Percentiles rank a stretch among this genome's conserved stretches.
These are phyloP conservation scores for Isabelozyma heimii DNA, from an alignment of 805 yeast species.

Conservation along the genomic window DNA sequence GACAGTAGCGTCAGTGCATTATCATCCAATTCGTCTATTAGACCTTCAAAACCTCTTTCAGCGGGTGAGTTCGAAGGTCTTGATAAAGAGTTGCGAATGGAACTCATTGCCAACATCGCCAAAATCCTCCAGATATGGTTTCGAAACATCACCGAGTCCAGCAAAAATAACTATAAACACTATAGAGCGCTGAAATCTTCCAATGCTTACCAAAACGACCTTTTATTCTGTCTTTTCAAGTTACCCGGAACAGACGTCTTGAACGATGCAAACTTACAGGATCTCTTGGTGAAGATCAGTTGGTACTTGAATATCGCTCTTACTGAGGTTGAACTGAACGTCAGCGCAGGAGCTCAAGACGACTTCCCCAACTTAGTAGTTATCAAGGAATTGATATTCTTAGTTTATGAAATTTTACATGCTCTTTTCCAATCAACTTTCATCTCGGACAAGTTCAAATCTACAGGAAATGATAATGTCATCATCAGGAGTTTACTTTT, in stretches of 20 bases:
- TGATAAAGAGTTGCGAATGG: conserved; percentile 18
- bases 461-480: conserved; percentile 11
- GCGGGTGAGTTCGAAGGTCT: conserved; percentile 11
- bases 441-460: conserved; percentile 7
- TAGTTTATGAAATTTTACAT: conserved; percentile 23
- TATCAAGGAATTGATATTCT: conserved; percentile 23
- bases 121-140: conserved; percentile 21
- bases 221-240: conserved; percentile 14
- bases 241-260: conserved; percentile 14
- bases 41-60: neutral
- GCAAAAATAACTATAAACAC: neutral
- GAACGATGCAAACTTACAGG: conserved; percentile 9
- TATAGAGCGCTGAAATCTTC: neutral
- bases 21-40: neutral
- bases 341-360: neutral
- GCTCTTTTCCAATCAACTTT: conserved; percentile 14
- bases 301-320: conserved; percentile 13
- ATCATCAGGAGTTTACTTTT: conserved; percentile 19
- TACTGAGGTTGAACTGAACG: conserved; percentile 6
- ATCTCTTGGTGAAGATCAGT: conserved; percentile 14
- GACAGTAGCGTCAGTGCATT: conserved; percentile 1
- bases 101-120: conserved; percentile 21
- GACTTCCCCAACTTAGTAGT: conserved; percentile 11
- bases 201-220: conserved; percentile 3
- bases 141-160: conserved; percentile 8